These are phyloP conservation scores for Plasmopara halstedii DNA, from an alignment of 352 stramenopile species.

Conservation along the genomic window DNA sequence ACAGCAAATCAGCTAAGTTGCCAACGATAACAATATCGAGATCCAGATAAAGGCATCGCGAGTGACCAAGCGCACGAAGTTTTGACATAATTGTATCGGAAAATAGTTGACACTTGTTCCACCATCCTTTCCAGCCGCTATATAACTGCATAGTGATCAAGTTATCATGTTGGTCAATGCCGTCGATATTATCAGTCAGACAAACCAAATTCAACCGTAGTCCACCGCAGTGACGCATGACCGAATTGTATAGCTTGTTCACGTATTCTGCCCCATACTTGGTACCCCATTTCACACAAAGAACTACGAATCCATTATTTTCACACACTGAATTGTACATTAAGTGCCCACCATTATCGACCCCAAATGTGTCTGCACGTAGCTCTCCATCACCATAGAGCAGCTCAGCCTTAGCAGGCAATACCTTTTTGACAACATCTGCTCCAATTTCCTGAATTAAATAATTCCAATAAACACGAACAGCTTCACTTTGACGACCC, in stretches of 20 bases:
- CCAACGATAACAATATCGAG: slow-evolving; percentile 69
- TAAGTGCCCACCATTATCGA: neutral
- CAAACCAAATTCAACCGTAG: slow-evolving; percentile 44
- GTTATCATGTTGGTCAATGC: slow-evolving; percentile 24
- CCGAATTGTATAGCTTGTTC: slow-evolving; percentile 50
- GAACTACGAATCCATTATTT: slow-evolving; percentile 25
- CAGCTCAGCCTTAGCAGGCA: slow-evolving; percentile 42
- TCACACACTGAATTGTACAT: slow-evolving; percentile 1
- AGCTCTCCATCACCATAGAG: neutral
- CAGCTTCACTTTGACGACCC: slow-evolving; percentile 33
- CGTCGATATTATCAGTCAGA: slow-evolving; percentile 51
- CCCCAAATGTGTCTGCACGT: neutral
- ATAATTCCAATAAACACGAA: slow-evolving; percentile 33
- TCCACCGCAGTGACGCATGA: slow-evolving; percentile 25
- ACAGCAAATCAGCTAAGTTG: slow-evolving; percentile 26
- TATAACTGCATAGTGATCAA: slow-evolving; percentile 25
- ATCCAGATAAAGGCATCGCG: slow-evolving; percentile 48
- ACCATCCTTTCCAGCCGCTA: slow-evolving; percentile 53
- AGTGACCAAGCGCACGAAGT: slow-evolving; percentile 21
- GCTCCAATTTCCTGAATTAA: slow-evolving; percentile 84
- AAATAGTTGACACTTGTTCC: slow-evolving; percentile 77
- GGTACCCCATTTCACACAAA: slow-evolving; percentile 83
- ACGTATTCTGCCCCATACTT: slow-evolving; percentile 83
- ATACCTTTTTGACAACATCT: slow-evolving; percentile 1
- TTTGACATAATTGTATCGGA: slow-evolving; percentile 15